A percentile compares a stretch with the other conserved stretches of the same genome.
These are phyloP conservation scores for Scleromitrula shiraiana DNA, from an alignment of 2,329 filamentous ascomycete species.

Conservation along the genomic window DNA sequence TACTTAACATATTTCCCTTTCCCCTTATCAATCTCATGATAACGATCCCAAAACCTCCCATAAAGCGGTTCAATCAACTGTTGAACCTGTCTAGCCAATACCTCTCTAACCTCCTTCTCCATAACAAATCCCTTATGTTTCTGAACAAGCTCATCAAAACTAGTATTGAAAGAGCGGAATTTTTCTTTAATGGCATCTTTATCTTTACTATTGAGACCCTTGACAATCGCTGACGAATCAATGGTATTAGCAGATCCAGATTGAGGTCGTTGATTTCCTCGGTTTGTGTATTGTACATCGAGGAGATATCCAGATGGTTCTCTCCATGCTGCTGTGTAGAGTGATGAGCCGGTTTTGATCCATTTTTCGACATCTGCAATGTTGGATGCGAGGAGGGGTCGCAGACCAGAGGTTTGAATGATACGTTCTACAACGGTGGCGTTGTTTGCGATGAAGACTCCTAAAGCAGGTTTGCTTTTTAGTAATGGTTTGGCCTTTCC, in stretches of 20 bases:
- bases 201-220: constrained; percentile 78
- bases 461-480: constrained; percentile 70
- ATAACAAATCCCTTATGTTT: constrained; percentile 79
- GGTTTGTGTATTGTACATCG: constrained; percentile 87
- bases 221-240: constrained; percentile 78
- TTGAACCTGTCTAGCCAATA: constrained; percentile 77
- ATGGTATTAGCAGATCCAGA: constrained; percentile 57
- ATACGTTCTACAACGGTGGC: constrained; percentile 77
- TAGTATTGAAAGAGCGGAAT: constrained; percentile 82
- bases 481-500: constrained; percentile 63
- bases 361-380: constrained; percentile 67
- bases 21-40: constrained; percentile 95
- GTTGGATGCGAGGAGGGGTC: constrained; percentile 58
- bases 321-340: constrained; percentile 82
- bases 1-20: constrained; percentile 98
- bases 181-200: constrained; percentile 96
- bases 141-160: constrained; percentile 80
- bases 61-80: constrained; percentile 91
- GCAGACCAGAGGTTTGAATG: constrained; percentile 73
- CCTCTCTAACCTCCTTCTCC: constrained; percentile 80
- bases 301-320: constrained; percentile 79
- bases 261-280: constrained; percentile 53
- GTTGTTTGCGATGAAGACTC: constrained; percentile 87
- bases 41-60: constrained; percentile 90
- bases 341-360: constrained; percentile 75